These are phyloP conservation scores for Talaromyces sp. DNA, from an alignment of 2,329 filamentous ascomycete species.

Conservation along the genomic window DNA sequence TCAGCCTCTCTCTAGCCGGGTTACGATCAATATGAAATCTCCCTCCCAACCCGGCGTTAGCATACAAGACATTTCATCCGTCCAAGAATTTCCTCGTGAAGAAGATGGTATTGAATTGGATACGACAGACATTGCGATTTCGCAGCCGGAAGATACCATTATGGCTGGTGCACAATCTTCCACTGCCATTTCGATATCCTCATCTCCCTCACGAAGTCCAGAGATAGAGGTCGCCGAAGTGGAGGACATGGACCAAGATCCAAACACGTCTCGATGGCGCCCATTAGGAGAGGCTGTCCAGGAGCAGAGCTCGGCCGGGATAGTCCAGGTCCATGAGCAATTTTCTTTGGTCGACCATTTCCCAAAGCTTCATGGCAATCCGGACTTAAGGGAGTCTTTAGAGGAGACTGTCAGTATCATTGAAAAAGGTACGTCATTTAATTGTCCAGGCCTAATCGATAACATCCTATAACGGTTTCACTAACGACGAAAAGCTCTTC, in stretches of 20 bases:
- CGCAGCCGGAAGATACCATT: conserved; percentile 18
- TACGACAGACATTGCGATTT: conserved; percentile 16
- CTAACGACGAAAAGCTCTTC: conserved; percentile 26
- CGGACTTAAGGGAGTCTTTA: conserved; percentile 33
- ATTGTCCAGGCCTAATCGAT: background rate
- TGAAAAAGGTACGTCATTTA: conserved; percentile 33
- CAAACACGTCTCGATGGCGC: conserved; percentile 45
- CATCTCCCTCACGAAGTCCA: conserved; percentile 44
- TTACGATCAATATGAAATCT: conserved; percentile 49
- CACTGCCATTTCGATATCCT: conserved; percentile 40
- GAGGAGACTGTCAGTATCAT: conserved; percentile 32
- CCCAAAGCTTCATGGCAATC: conserved; percentile 31
- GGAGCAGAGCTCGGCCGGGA: conserved; percentile 27
- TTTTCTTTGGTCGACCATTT: conserved; percentile 36
- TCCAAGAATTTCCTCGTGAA: conserved; percentile 18
- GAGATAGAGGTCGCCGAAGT: conserved; percentile 50
- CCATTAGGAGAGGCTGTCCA: conserved; percentile 35
- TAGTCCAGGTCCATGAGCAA: conserved; percentile 36
- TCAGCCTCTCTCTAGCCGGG: conserved; percentile 41
- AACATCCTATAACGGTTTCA: background rate
- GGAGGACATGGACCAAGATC: conserved; percentile 50
- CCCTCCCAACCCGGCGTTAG: conserved; percentile 21
- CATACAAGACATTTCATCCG: background rate
- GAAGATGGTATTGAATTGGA: conserved; percentile 17
- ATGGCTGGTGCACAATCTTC: conserved; percentile 24